Conservation (phyloP, 768 basidiomycete genomes). For the Boletus reticulatus region DNA sequence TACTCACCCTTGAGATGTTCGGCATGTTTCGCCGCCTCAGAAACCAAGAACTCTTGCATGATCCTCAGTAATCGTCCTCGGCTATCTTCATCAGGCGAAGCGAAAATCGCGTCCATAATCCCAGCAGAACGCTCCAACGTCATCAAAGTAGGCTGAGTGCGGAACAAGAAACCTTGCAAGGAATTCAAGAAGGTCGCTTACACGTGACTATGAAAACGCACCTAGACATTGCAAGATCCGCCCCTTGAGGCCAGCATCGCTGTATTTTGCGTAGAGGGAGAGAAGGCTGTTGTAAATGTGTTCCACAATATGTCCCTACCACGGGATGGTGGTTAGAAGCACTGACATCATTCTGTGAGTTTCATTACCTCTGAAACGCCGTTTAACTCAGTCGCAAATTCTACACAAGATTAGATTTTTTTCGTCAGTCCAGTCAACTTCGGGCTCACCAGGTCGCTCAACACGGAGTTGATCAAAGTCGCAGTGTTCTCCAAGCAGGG, state of each 20-base stretch:
- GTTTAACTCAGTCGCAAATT: constrained; percentile 54
- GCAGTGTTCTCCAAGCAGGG: constrained; percentile 85
- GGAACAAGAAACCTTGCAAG: constrained; percentile 79
- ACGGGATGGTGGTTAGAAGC: not conserved
- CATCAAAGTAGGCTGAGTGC: constrained; percentile 90
- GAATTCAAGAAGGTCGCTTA: not conserved
- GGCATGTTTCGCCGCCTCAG: constrained; percentile 77
- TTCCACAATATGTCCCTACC: constrained; percentile 71
- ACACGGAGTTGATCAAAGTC: constrained; percentile 76
- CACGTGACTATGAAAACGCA: constrained; percentile 31
- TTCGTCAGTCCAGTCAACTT: too few species aligned
- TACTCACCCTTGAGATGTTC: constrained; percentile 63
- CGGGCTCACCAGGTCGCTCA: constrained; percentile 55
- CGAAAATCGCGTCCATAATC: constrained; percentile 91
- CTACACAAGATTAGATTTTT: constrained; percentile 32
- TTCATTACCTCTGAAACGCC: constrained; percentile 51
- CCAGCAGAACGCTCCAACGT: constrained; percentile 70
- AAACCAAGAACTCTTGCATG: constrained; percentile 87
- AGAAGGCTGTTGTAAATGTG: constrained; percentile 77
- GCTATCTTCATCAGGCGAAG: constrained; percentile 66
- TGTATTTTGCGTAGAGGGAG: constrained; percentile 66
- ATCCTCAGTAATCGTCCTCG: constrained; percentile 77
- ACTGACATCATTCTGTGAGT: not conserved
- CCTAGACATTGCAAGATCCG: constrained; percentile 85
- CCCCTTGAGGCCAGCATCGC: constrained; percentile 56